Evolutionary conservation across 164 flowering plant species (phyloP).

Genomic region (Dillenia turbinata): DNA sequence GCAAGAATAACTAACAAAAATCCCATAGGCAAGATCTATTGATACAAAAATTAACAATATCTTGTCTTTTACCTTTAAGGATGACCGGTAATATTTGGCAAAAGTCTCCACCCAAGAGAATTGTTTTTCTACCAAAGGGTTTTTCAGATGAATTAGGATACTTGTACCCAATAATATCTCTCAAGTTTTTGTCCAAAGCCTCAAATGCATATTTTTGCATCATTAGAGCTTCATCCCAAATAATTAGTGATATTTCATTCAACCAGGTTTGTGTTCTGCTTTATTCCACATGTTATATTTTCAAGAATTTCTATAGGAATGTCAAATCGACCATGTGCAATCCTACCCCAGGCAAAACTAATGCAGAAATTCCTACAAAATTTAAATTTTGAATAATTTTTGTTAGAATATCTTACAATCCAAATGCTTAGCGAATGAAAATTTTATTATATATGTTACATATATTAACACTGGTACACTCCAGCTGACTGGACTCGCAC

Average conservation of each 20-base stretch:
- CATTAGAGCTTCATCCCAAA: too few relatives aligned
- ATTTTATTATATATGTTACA: neutral
- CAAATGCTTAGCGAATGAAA: too few relatives aligned
- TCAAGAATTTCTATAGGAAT: too few relatives aligned
- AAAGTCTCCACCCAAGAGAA: slow-evolving; percentile 9
- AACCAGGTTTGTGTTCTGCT: too few relatives aligned
- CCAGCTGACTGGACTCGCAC: too few relatives aligned
- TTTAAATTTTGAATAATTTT: neutral
- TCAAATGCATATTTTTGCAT: neutral
- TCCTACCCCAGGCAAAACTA: too few relatives aligned
- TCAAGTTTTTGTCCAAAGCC: neutral
- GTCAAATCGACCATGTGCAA: too few relatives aligned
- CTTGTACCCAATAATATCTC: neutral
- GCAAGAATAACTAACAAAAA: neutral
- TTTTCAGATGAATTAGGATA: neutral
- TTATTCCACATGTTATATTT: too few relatives aligned
- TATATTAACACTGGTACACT: too few relatives aligned
- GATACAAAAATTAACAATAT: neutral
- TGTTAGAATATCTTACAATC: too few relatives aligned
- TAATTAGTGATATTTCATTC: too few relatives aligned
- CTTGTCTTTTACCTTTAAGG: slow-evolving; percentile 1
- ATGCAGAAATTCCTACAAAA: neutral
- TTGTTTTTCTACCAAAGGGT: slow-evolving; percentile 8
- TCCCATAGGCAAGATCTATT: neutral
- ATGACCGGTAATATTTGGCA: slow-evolving; percentile 5